Conservation (phyloP, 495 filamentous ascomycete genomes). For the Xylaria acuta region DNA sequence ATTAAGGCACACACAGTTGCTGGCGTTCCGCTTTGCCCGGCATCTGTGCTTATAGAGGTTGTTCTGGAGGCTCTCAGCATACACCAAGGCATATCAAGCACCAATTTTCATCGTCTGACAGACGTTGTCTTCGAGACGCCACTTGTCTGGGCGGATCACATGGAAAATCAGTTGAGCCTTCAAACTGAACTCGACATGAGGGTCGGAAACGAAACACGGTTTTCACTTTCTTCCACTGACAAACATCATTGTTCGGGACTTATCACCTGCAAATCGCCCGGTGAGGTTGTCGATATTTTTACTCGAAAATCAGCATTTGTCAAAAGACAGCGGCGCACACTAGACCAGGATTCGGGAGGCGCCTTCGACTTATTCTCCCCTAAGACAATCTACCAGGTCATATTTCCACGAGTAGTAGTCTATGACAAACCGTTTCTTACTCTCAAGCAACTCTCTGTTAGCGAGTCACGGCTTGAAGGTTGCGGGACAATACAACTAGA, state of each 20-base stretch:
- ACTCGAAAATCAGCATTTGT: conserved; percentile 31
- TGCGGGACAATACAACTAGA: conserved; percentile 61
- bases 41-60: conserved; percentile 66
- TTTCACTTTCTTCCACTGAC: not conserved
- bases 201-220: not conserved
- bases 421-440: conserved; percentile 58
- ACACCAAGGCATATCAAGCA: conserved; percentile 50
- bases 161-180: not conserved
- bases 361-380: conserved; percentile 49
- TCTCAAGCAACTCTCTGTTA: conserved; percentile 64
- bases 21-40: conserved; percentile 60
- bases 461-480: conserved; percentile 62
- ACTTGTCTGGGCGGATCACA: conserved; percentile 56
- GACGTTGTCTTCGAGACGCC: conserved; percentile 55
- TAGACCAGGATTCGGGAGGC: conserved; percentile 19
- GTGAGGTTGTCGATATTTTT: conserved; percentile 17
- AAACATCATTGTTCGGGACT: not conserved
- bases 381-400: conserved; percentile 64
- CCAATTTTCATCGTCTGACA: conserved; percentile 42
- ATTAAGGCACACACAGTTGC: conserved; percentile 65
- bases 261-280: not conserved
- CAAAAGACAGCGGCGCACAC: conserved; percentile 37
- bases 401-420: conserved; percentile 62
- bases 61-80: conserved; percentile 62
- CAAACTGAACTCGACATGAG: not conserved